Percentiles rank a stretch among this genome's conserved stretches.
phyloP scores from a whole-genome alignment of 2,329 filamentous ascomycete genomes.

The Thelonectria olida region DNA sequence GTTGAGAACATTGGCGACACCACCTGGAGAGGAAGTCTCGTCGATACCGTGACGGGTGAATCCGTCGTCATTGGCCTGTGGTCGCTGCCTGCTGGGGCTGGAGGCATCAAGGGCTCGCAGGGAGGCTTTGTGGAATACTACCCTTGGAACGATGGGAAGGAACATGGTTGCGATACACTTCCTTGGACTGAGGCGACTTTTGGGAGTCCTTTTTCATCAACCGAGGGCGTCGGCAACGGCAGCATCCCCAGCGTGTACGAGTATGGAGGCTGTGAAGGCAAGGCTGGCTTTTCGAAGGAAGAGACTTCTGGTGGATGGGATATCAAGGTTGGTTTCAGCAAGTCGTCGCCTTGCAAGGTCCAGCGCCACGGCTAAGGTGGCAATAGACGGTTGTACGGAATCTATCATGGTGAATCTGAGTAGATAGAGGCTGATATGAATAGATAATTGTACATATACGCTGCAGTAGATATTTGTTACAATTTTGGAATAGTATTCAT shows the following conservation, averaged over 20 bases:
- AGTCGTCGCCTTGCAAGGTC: neutral
- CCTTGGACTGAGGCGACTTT: slow-evolving; percentile 29
- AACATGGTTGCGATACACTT: slow-evolving; percentile 24
- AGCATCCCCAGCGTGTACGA: slow-evolving; percentile 26
- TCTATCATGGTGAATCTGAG: too few relatives aligned
- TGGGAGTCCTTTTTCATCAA: slow-evolving; percentile 22
- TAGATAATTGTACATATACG: too few relatives aligned
- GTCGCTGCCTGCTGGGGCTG: slow-evolving; percentile 25
- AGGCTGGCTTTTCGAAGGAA: slow-evolving; percentile 12
- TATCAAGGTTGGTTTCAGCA: slow-evolving; percentile 23
- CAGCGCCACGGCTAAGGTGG: neutral
- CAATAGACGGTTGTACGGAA: too few relatives aligned
- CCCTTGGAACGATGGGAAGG: slow-evolving; percentile 24
- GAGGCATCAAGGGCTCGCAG: slow-evolving; percentile 20
- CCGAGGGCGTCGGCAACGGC: slow-evolving; percentile 20
- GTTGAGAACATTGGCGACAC: slow-evolving; percentile 26
- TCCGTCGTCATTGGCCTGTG: slow-evolving; percentile 29
- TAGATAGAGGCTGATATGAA: too few relatives aligned
- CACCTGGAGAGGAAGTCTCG: slow-evolving; percentile 36
- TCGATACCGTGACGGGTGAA: slow-evolving; percentile 22
- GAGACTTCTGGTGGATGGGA: slow-evolving; percentile 5
- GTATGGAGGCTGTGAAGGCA: slow-evolving; percentile 28
- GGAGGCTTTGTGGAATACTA: slow-evolving; percentile 37
- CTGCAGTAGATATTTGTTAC: too few relatives aligned
- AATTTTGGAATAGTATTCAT: too few relatives aligned